Percentiles rank a stretch among this genome's conserved stretches.
Conservation (phyloP, 345 rosid species). For the Pistacia atlantica region DNA sequence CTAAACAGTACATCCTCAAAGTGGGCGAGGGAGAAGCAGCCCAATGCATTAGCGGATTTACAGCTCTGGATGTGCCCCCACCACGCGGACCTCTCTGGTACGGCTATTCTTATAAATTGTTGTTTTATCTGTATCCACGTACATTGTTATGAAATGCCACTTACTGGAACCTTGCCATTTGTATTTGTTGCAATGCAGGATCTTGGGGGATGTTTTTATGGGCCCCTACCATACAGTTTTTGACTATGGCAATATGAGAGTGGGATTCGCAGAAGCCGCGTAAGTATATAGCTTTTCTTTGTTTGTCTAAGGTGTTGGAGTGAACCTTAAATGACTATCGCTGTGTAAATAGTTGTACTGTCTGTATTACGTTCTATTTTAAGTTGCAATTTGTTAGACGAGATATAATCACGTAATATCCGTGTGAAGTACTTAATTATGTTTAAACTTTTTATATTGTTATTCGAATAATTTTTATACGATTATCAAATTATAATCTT, state of each 20-base stretch:
- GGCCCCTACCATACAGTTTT: conserved; percentile 81
- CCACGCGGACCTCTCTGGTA: conserved; percentile 87
- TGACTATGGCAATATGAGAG: conserved; percentile 74
- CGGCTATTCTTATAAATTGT: not conserved
- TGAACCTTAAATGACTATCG: not conserved
- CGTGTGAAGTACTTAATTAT: too few relatives aligned
- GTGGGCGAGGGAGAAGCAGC: conserved; percentile 66
- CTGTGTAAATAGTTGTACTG: conserved; percentile 29
- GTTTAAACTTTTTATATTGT: too few relatives aligned
- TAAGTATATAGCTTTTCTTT: conserved; percentile 16
- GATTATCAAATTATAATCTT: too few relatives aligned
- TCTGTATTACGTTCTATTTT: too few relatives aligned
- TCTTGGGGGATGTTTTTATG: conserved; percentile 84
- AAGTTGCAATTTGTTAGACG: too few relatives aligned
- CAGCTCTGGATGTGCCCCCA: conserved; percentile 69
- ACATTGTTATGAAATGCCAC: not conserved
- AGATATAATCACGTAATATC: too few relatives aligned
- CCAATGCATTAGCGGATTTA: conserved; percentile 71
- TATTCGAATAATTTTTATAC: too few relatives aligned
- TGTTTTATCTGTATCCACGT: not conserved
- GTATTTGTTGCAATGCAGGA: conserved; percentile 47
- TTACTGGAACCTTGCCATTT: not conserved
- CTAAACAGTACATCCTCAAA: conserved; percentile 55
- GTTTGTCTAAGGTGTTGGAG: not conserved
- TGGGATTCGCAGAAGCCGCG: conserved; percentile 86